These are phyloP conservation scores for Porphyrellus sp. DNA, from an alignment of 1,284 basidiomycete genomes.

Conservation along the genomic window DNA sequence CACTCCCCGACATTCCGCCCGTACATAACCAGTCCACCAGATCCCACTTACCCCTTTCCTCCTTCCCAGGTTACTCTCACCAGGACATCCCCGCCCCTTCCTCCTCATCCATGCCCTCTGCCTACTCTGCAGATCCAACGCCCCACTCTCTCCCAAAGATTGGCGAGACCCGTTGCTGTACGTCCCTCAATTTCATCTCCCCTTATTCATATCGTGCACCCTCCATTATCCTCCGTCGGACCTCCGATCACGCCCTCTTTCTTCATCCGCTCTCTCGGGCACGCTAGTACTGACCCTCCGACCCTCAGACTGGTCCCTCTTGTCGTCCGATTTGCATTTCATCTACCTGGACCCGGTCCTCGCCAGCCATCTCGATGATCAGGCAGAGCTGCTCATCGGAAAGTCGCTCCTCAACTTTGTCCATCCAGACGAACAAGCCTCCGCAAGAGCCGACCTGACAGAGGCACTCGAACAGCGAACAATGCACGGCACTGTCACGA, in stretches of 20 bases:
- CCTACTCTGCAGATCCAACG: conserved; percentile 19
- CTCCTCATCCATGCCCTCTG: conserved; percentile 17
- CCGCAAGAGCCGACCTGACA: conserved; percentile 74
- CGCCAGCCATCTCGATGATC: conserved; percentile 68
- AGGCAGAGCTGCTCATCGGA: conserved; percentile 68
- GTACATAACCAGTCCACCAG: conserved; percentile 36
- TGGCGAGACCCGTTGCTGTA: conserved; percentile 73
- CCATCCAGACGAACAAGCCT: conserved; percentile 84
- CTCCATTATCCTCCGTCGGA: conserved; percentile 20
- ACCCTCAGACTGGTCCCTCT: conserved; percentile 63
- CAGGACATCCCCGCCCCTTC: conserved; percentile 27
- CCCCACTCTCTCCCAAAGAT: conserved; percentile 48
- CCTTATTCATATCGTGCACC: conserved; percentile 6
- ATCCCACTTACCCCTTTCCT: conserved; percentile 39
- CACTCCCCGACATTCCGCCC: conserved; percentile 19
- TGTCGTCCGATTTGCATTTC: conserved; percentile 74
- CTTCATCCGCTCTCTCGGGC: conserved; percentile 12
- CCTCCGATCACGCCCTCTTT: conserved; percentile 34
- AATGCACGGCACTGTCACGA: conserved; percentile 88
- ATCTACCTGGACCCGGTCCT: conserved; percentile 90
- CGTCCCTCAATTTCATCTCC: conserved; percentile 33
- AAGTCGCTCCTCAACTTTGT: conserved; percentile 82
- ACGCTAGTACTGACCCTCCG: conserved; percentile 16
- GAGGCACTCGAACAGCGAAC: conserved; percentile 78
- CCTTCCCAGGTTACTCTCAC: conserved; percentile 34